Conservation (phyloP, 176 grass and related monocot genomes). For the Phoenix roebelenii region DNA sequence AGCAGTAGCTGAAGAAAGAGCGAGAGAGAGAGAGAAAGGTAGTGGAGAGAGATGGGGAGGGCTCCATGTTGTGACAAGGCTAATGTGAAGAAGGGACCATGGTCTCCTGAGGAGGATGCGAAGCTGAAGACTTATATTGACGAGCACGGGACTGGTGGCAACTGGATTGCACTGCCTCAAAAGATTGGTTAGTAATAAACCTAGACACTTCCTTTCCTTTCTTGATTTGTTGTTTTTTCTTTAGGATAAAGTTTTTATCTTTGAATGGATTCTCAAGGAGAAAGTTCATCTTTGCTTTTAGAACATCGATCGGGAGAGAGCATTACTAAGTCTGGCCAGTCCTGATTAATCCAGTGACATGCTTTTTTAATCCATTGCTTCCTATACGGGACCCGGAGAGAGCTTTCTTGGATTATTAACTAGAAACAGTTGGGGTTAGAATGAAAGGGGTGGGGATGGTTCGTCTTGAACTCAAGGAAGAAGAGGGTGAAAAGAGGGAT, state of each 20-base stretch:
- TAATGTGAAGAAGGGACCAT: constrained; percentile 92
- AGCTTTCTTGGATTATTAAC: no score
- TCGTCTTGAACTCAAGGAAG: no score
- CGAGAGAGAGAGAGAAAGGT: background rate
- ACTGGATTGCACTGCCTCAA: constrained; percentile 97
- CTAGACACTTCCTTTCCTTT: constrained; percentile 3
- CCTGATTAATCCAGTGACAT: no score
- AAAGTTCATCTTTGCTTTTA: no score
- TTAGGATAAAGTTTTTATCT: background rate
- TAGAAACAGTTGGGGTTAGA: no score
- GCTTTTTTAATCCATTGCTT: no score
- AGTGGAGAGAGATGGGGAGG: constrained; percentile 48
- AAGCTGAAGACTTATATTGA: constrained; percentile 92
- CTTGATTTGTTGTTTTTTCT: background rate
- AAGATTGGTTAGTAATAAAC: constrained; percentile 61
- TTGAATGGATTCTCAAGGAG: background rate
- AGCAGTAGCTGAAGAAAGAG: background rate
- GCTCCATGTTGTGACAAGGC: constrained; percentile 98
- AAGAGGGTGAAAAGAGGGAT: no score
- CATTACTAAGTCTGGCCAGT: no score
- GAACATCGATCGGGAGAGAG: no score
- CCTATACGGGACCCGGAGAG: no score
- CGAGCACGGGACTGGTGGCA: constrained; percentile 71
- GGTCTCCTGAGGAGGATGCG: constrained; percentile 92
- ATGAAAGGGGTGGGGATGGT: no score